A percentile compares a stretch with the other conserved stretches of the same genome.
phyloP scores from a whole-genome alignment of 768 basidiomycete species.

The Tricholoma saponaceum region DNA sequence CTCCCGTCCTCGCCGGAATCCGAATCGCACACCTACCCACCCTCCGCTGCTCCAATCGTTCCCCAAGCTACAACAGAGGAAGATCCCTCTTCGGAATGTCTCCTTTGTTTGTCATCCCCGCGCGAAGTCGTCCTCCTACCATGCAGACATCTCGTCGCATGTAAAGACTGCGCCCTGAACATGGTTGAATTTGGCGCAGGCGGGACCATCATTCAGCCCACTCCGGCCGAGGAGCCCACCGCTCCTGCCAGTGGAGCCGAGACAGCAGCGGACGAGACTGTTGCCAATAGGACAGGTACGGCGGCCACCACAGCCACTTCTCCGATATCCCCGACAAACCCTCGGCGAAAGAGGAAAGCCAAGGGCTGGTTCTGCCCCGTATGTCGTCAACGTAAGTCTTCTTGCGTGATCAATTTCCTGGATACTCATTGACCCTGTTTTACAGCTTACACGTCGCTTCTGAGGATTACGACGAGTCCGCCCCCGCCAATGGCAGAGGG shows the following conservation, averaged over 20 bases:
- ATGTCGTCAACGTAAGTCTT: conserved; percentile 82
- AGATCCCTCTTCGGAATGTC: conserved; percentile 82
- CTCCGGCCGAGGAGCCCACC: conserved; percentile 44
- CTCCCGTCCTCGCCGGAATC: conserved; percentile 26
- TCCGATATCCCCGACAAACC: conserved; percentile 27
- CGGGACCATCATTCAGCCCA: conserved; percentile 70
- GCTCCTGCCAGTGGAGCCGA: conserved; percentile 10
- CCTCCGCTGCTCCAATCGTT: conserved; percentile 8
- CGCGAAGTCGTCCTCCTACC: conserved; percentile 92
- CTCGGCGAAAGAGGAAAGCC: conserved; percentile 83
- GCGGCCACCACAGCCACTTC: conserved; percentile 23
- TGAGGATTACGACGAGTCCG: conserved; percentile 73
- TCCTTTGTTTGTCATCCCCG: conserved; percentile 84
- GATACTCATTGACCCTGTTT: conserved; percentile 3
- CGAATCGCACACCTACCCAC: conserved; percentile 30
- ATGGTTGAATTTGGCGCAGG: conserved; percentile 98
- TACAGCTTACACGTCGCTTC: conserved; percentile 81
- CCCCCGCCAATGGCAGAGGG: conserved; percentile 25
- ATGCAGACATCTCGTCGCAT: conserved; percentile 92
- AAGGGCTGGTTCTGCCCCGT: conserved; percentile 99
- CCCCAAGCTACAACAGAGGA: conserved; percentile 42
- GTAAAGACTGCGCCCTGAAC: conserved; percentile 91
- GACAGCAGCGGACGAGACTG: conserved; percentile 21
- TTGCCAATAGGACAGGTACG: conserved; percentile 21
- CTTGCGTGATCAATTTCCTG: background rate